Conservation (phyloP, 1,139 yeast species). For the Eremothecium gossypii region DNA sequence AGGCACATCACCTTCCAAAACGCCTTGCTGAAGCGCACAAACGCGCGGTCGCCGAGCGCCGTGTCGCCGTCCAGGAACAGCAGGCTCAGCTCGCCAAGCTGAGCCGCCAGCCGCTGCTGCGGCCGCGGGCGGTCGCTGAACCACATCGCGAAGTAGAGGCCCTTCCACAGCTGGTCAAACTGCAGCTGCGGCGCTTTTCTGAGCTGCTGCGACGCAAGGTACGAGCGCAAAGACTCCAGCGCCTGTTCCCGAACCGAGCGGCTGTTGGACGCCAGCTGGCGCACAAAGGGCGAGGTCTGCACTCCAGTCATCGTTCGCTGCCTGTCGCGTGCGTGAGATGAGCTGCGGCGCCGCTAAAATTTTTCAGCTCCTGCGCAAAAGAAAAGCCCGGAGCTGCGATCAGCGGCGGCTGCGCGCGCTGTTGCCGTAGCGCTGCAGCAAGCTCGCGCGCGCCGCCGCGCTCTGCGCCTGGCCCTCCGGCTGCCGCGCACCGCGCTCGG, state of each 20-base stretch:
- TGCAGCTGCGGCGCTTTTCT: constrained; percentile 42
- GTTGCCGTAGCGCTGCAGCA: too few relatives aligned
- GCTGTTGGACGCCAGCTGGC: constrained; percentile 69
- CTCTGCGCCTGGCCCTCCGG: too few relatives aligned
- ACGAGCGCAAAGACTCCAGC: constrained; percentile 53
- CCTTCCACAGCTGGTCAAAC: constrained; percentile 84
- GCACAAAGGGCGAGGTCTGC: constrained; percentile 49
- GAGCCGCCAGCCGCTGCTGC: constrained; percentile 74
- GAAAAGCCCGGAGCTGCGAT: too few relatives aligned
- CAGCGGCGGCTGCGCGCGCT: too few relatives aligned
- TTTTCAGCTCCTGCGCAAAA: too few relatives aligned
- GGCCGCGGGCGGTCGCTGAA: constrained; percentile 88
- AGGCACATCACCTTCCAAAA: constrained; percentile 74
- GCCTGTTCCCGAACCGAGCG: constrained; percentile 55
- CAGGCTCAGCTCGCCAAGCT: constrained; percentile 51
- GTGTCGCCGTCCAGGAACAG: constrained; percentile 23
- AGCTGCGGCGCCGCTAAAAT: too few relatives aligned
- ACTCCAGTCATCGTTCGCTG: constrained; percentile 5
- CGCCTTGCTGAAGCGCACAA: constrained; percentile 49
- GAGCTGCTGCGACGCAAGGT: constrained; percentile 37
- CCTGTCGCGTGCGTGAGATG: too few relatives aligned
- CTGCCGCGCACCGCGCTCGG: constrained; percentile 8
- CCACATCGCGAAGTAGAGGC: constrained; percentile 91
- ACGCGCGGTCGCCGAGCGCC: constrained; percentile 32
- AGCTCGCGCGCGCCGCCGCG: too few relatives aligned